phyloP scores from a whole-genome alignment of 2,329 filamentous ascomycete species.

The Apiospora arundinis region DNA sequence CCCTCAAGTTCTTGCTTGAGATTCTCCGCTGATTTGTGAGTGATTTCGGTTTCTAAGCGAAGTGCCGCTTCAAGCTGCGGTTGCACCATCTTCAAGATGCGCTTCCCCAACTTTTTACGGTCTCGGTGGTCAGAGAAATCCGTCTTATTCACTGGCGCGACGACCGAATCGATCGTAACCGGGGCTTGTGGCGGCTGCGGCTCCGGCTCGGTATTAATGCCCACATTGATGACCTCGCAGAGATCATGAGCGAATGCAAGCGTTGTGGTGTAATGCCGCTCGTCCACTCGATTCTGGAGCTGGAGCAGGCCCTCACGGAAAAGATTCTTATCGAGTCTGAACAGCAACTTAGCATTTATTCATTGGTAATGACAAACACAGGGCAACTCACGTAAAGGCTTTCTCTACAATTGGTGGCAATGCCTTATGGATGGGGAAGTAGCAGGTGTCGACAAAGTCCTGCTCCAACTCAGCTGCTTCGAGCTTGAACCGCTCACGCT shows the following conservation, averaged over 20 bases:
- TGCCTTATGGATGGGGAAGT: constrained; percentile 84
- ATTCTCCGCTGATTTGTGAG: constrained; percentile 70
- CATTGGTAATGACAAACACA: constrained; percentile 29
- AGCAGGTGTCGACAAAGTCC: constrained; percentile 84
- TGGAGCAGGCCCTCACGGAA: constrained; percentile 59
- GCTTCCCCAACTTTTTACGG: constrained; percentile 83
- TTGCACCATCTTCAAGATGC: constrained; percentile 85
- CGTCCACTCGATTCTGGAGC: constrained; percentile 59
- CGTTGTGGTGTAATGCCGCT: constrained; percentile 63
- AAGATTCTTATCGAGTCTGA: constrained; percentile 68
- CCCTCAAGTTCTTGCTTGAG: constrained; percentile 76
- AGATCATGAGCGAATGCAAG: constrained; percentile 64
- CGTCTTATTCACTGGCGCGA: constrained; percentile 57
- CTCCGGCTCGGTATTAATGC: constrained; percentile 54
- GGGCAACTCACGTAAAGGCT: constrained; percentile 74
- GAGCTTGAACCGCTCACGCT: constrained; percentile 79
- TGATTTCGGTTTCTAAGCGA: constrained; percentile 82
- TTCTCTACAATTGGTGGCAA: constrained; percentile 81
- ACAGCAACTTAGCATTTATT: constrained; percentile 19
- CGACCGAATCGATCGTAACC: constrained; percentile 43
- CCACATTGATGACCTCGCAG: constrained; percentile 57
- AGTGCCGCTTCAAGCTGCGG: constrained; percentile 77
- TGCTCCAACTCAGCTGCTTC: constrained; percentile 78
- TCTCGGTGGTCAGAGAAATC: constrained; percentile 76
- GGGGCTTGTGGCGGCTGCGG: constrained; percentile 33